Evolutionary conservation across 2,329 filamentous ascomycete species (phyloP).

Genomic region (Diplocarpon rosae): DNA sequence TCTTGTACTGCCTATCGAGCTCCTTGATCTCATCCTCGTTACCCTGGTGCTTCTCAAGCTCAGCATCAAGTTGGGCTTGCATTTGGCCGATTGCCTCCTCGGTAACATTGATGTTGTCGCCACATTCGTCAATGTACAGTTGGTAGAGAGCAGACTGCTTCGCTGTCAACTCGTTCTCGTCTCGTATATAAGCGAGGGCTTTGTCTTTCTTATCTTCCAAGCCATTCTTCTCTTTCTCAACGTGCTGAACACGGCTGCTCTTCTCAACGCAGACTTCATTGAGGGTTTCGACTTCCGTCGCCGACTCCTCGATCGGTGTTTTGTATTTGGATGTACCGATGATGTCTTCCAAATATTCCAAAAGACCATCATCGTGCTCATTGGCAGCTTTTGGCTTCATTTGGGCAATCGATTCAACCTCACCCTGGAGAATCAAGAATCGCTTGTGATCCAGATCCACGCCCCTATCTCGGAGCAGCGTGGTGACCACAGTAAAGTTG

Average conservation of each 20-base stretch:
- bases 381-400: slow-evolving; percentile 96
- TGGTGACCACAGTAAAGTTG: slow-evolving; percentile 86
- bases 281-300: slow-evolving; percentile 76
- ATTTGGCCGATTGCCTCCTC: slow-evolving; percentile 86
- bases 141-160: slow-evolving; percentile 93
- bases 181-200: slow-evolving; percentile 74
- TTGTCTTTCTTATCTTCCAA: slow-evolving; percentile 96
- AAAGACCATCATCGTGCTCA: slow-evolving; percentile 89
- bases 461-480: slow-evolving; percentile 72
- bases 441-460: slow-evolving; percentile 97
- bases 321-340: slow-evolving; percentile 99
- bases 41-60: slow-evolving; percentile 85
- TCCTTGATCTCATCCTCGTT: slow-evolving; percentile 84
- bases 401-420: slow-evolving; percentile 96
- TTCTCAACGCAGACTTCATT: slow-evolving; percentile 96
- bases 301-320: slow-evolving; percentile 88
- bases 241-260: slow-evolving; percentile 87
- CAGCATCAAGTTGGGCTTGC: slow-evolving; percentile 73
- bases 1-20: slow-evolving; percentile 74
- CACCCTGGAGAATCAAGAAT: slow-evolving; percentile 92
- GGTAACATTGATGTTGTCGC: slow-evolving; percentile 79
- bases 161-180: slow-evolving; percentile 83
- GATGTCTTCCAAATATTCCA: slow-evolving; percentile 97
- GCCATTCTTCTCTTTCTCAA: slow-evolving; percentile 90
- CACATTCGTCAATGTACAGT: slow-evolving; percentile 77